These are phyloP conservation scores for Aureobasidium sp. DNA, from an alignment of 2,329 filamentous ascomycete genomes.

Conservation along the genomic window DNA sequence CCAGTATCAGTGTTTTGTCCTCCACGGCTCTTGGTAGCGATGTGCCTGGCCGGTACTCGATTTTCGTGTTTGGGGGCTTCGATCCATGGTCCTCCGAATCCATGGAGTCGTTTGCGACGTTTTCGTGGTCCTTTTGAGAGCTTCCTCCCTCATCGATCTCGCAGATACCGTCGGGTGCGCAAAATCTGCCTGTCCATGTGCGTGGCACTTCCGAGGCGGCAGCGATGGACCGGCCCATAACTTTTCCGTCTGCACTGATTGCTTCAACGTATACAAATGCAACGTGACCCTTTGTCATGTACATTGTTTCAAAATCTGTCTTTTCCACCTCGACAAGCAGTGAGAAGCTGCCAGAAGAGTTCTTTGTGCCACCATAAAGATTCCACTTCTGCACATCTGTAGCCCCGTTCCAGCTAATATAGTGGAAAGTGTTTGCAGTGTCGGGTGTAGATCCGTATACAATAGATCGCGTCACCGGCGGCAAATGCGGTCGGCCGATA, in stretches of 20 bases:
- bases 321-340: not conserved
- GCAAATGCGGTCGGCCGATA: slow-evolving; percentile 19
- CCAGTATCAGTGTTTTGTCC: not conserved
- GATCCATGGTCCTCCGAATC: not conserved
- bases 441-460: slow-evolving; percentile 22
- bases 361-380: slow-evolving; percentile 20
- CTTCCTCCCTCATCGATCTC: not conserved
- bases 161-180: not conserved
- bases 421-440: slow-evolving; percentile 23
- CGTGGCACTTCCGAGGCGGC: not conserved
- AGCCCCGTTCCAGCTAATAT: slow-evolving; percentile 31
- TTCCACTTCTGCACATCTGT: slow-evolving; percentile 30
- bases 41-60: not conserved
- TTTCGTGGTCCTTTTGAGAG: not conserved
- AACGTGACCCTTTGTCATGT: not conserved
- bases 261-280: not conserved
- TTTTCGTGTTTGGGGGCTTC: not conserved
- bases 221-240: not conserved
- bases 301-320: slow-evolving; percentile 12
- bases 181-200: not conserved
- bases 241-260: not conserved
- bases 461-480: slow-evolving; percentile 24
- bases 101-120: too few relatives aligned
- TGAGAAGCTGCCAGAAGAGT: not conserved
- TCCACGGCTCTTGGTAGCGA: not conserved